phyloP scores from a whole-genome alignment of 1,284 basidiomycete species.

The Apiotrichum porosum region DNA sequence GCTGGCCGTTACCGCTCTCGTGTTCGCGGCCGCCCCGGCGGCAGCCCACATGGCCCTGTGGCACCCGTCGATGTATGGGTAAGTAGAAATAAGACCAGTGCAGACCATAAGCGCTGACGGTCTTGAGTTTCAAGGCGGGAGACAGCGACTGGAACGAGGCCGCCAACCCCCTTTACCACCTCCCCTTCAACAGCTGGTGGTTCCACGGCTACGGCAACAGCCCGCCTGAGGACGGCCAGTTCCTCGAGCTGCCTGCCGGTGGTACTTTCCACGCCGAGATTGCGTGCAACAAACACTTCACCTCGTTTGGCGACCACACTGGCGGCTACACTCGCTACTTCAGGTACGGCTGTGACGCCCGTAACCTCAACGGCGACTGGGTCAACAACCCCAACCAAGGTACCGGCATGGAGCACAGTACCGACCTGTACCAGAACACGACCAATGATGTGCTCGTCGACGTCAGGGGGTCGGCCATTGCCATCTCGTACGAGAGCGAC shows the following conservation, averaged over 20 bases:
- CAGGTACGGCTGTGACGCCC: not conserved
- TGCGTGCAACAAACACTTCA: constrained; percentile 37
- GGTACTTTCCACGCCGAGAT: constrained; percentile 21
- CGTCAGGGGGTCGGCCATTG: constrained; percentile 43
- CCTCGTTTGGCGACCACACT: constrained; percentile 14
- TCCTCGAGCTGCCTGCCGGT: constrained; percentile 41
- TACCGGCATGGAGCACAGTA: not conserved
- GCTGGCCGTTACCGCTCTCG: constrained; percentile 6
- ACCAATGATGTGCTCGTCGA: not conserved
- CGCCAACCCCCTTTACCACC: constrained; percentile 54
- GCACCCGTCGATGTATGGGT: no score
- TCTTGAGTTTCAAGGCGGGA: not conserved
- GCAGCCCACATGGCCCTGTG: no score
- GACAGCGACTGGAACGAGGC: not conserved
- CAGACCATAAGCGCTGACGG: no score
- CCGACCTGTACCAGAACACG: not conserved
- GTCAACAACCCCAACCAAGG: not conserved
- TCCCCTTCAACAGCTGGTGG: constrained; percentile 64
- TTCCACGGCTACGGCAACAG: constrained; percentile 39
- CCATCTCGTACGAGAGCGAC: constrained; percentile 64
- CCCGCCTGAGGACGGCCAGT: constrained; percentile 30
- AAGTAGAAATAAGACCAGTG: no score
- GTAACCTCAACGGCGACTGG: no score
- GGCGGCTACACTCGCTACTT: not conserved
- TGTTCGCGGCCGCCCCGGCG: constrained; percentile 15